These are phyloP conservation scores for Cladosporium austrohemisphaericum DNA, from an alignment of 2,329 filamentous ascomycete genomes.

Conservation along the genomic window DNA sequence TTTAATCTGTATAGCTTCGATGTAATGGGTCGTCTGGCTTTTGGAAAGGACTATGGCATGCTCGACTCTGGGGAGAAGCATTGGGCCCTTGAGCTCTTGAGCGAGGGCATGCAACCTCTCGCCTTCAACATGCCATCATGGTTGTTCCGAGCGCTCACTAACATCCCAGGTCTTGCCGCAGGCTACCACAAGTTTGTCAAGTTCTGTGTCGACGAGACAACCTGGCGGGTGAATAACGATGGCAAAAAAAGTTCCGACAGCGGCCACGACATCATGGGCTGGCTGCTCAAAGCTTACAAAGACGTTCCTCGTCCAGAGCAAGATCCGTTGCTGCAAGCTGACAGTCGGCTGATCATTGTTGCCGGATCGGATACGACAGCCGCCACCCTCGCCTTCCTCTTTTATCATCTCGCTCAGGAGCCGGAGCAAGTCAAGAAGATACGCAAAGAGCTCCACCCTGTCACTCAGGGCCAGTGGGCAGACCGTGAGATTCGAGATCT, in stretches of 20 bases:
- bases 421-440: conserved; percentile 31
- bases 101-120: conserved; percentile 29
- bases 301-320: conserved; percentile 24
- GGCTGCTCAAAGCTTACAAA: conserved; percentile 30
- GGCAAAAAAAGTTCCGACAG: conserved; percentile 16
- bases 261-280: conserved; percentile 30
- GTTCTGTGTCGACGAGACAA: conserved; percentile 35
- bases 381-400: conserved; percentile 38
- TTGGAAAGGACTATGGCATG: conserved; percentile 42
- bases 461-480: conserved; percentile 23
- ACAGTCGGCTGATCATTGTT: conserved; percentile 32
- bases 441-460: conserved; percentile 32
- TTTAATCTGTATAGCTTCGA: conserved; percentile 45
- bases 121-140: conserved; percentile 30
- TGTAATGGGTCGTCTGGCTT: conserved; percentile 44
- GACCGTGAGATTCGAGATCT: conserved; percentile 26
- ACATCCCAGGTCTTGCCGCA: conserved; percentile 33
- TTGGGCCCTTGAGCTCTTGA: conserved; percentile 38
- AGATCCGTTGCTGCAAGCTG: conserved; percentile 26
- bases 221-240: conserved; percentile 30
- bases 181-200: conserved; percentile 35
- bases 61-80: conserved; percentile 33
- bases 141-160: conserved; percentile 31
- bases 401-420: conserved; percentile 38
- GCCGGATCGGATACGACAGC: conserved; percentile 44